Evolutionary conservation across 768 basidiomycete species (phyloP).

Genomic region (Fistulinella prunicolor): DNA sequence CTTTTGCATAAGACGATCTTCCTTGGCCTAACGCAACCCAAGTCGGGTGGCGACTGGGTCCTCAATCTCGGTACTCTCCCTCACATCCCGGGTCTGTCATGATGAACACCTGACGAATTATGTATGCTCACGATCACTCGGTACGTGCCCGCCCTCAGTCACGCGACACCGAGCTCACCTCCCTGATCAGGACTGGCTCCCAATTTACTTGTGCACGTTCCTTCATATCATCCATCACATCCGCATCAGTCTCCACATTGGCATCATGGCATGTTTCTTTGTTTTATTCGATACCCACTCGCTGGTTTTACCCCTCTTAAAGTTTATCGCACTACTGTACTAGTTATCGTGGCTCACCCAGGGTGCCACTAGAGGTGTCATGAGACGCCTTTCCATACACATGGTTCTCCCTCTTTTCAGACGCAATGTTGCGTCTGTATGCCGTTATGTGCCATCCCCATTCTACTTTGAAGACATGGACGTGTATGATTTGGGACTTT

Average conservation of each 20-base stretch:
- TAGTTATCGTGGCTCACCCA: conserved; percentile 1
- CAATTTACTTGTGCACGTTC: conserved; percentile 15
- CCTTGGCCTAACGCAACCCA: conserved; percentile 44
- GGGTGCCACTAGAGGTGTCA: conserved; percentile 10
- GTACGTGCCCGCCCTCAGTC: conserved; percentile 9
- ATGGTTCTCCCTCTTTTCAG: neutral
- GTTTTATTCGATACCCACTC: conserved; percentile 9
- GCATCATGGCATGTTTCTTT: conserved; percentile 15
- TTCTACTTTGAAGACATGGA: neutral
- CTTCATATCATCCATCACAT: conserved; percentile 13
- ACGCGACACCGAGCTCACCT: neutral
- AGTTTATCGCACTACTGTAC: conserved; percentile 11
- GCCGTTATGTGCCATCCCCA: neutral
- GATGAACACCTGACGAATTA: conserved; percentile 5
- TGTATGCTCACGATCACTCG: conserved; percentile 14
- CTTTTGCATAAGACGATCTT: conserved; percentile 53
- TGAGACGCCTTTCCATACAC: neutral
- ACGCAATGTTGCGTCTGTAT: conserved; percentile 1
- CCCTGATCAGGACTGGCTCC: conserved; percentile 23
- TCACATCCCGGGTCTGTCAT: conserved; percentile 6
- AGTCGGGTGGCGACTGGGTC: conserved; percentile 35
- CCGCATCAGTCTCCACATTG: conserved; percentile 9
- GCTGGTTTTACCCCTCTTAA: conserved; percentile 1
- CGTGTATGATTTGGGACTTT: conserved; percentile 10
- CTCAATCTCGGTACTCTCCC: conserved; percentile 28